phyloP scores from a whole-genome alignment of 805 yeast species.

The Cyberlindnera maritima region DNA sequence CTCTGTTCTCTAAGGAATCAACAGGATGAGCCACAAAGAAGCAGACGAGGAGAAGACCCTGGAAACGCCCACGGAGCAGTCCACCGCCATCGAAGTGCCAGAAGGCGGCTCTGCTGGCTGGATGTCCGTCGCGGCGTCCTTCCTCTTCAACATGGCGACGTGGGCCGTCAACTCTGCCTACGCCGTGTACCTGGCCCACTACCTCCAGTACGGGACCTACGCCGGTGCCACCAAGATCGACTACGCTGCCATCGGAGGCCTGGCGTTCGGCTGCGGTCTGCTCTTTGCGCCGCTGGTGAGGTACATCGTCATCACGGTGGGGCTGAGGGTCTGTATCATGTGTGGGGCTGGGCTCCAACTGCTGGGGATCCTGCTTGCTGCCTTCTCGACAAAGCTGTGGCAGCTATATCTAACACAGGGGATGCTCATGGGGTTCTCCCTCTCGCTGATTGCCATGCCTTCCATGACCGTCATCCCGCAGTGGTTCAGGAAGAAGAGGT shows the following conservation, averaged over 20 bases:
- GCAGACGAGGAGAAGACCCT: neutral
- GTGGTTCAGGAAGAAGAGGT: conserved; percentile 65
- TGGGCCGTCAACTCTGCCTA: conserved; percentile 35
- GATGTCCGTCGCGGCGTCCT: conserved; percentile 24
- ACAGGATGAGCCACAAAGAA: no score
- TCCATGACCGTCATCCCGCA: conserved; percentile 61
- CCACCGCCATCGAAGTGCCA: conserved; percentile 20
- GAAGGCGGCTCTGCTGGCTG: conserved; percentile 29
- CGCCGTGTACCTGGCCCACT: conserved; percentile 61
- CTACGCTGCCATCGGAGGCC: conserved; percentile 67
- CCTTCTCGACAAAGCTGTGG: conserved; percentile 59
- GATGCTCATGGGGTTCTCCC: conserved; percentile 49
- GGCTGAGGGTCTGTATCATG: conserved; percentile 42
- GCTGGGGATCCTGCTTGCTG: conserved; percentile 56
- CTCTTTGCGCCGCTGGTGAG: conserved; percentile 53
- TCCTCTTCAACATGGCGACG: conserved; percentile 26
- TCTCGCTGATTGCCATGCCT: conserved; percentile 55
- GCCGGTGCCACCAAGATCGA: conserved; percentile 54
- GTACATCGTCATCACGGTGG: conserved; percentile 20
- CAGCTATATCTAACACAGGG: conserved; percentile 70
- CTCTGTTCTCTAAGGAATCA: neutral
- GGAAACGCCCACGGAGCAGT: neutral
- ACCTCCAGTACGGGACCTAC: conserved; percentile 47
- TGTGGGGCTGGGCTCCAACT: conserved; percentile 53
- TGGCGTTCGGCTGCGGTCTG: conserved; percentile 58